Evolutionary conservation across 2,329 filamentous ascomycete genomes (phyloP), one percentile per base, ranked within the genome.

Genomic region (Talaromyces funiculosus): DNA sequence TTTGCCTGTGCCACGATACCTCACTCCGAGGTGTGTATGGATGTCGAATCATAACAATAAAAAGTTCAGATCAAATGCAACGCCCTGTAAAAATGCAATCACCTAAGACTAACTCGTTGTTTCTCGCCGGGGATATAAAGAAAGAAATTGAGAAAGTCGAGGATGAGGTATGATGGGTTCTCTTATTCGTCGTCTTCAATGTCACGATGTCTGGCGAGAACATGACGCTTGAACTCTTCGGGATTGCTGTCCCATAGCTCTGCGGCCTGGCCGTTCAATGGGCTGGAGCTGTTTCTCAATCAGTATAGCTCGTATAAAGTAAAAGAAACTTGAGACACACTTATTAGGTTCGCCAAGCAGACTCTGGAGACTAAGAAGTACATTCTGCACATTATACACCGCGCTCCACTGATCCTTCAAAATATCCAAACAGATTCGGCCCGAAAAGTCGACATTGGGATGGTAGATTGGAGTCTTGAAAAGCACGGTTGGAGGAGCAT

Each of bases 391-490:
- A 72, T 97, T 97, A 83, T 97, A 95, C 45, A 95, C 92, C 18
- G 94, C 92, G 62, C 92, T 96, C 94, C 94, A 99, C 80, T 97
- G 97, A 77, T 97, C 94, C 83, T 97, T 97, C 66, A 99, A 82
- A 67, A 99, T 99, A 72, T 99, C 95, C 63, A 99, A 83, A 75
- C 94, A 99, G 77, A 99, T 99, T 60, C 94, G 86, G 42, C 94
- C 94, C 3, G 90, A 92, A 80, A 99, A 97, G 79, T 99, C 94
- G 68, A 99, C 90, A 70, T 99, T 99, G 58, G 94, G 94, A 77
- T 99, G 94, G 82, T 97, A 99, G 78, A 99, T 97, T 38, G 94
- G 94, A 6, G 95, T 99, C 81, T 92, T 96, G 86, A 97, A 99
- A 62, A 96, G 84, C 18, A 99, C 94, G 2, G 89, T 91, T 0